phyloP scores from a whole-genome alignment of 176 grass and related monocot genomes.

The Carex myosuroides region DNA sequence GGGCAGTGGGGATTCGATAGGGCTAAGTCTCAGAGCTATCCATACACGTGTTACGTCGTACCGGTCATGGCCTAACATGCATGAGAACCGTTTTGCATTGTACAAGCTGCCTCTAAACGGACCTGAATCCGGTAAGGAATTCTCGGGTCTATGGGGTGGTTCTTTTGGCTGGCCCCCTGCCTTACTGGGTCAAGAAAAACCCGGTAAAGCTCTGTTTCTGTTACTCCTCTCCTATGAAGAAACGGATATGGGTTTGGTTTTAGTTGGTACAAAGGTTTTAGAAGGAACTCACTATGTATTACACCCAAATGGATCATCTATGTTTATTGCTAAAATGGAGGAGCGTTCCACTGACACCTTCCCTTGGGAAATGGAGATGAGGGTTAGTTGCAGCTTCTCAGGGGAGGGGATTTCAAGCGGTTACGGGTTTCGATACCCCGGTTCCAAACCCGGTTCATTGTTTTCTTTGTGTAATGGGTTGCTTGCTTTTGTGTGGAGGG shows the following conservation, averaged over 20 bases:
- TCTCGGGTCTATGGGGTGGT: conserved; percentile 75
- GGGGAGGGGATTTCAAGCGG: conserved; percentile 70
- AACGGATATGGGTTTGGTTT: conserved; percentile 34
- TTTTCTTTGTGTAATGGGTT: conserved; percentile 57
- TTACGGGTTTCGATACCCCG: conserved; percentile 78
- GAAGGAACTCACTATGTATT: conserved; percentile 83
- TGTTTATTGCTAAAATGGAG: conserved; percentile 48
- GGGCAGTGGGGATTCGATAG: conserved; percentile 22
- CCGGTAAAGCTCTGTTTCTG: conserved; percentile 68
- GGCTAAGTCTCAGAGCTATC: conserved; percentile 43
- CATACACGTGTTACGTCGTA: conserved; percentile 48
- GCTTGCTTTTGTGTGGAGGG: conserved; percentile 85
- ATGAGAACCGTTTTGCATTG: conserved; percentile 59
- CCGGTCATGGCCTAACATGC: conserved; percentile 73
- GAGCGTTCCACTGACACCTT: conserved; percentile 47
- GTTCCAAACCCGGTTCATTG: conserved; percentile 72
- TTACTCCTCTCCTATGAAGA: conserved; percentile 78
- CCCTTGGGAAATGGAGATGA: conserved; percentile 57
- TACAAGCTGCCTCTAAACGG: conserved; percentile 62
- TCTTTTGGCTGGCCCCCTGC: conserved; percentile 78
- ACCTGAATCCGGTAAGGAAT: conserved; percentile 34
- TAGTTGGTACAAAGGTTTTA: conserved; percentile 76
- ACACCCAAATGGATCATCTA: conserved; percentile 78
- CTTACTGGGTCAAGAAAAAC: conserved; percentile 41
- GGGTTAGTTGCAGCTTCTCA: conserved; percentile 28